Evolutionary conservation across 371 early-diverging fungal genomes (phyloP).

Genomic region (Apophysomyces ossiformis): DNA sequence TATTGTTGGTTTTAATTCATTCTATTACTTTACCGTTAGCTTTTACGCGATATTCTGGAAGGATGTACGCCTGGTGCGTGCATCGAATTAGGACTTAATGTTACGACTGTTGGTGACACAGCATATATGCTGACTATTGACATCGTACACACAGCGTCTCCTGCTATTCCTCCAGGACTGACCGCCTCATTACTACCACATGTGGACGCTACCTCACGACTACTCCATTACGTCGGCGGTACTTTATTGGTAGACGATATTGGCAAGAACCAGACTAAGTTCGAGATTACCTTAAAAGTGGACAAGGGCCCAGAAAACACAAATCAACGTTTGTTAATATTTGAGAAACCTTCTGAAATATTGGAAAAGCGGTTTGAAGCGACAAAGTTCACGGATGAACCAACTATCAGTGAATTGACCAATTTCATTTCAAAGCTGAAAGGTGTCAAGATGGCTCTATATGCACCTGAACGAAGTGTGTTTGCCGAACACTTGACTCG

Average conservation of each 20-base stretch:
- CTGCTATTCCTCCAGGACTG: conserved; percentile 12
- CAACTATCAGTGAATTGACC: conserved; percentile 51
- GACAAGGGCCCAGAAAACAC: conserved; percentile 10
- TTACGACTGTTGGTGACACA: conserved; percentile 9
- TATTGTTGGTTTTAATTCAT: not conserved
- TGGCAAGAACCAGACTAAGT: conserved; percentile 17
- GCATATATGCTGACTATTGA: not conserved
- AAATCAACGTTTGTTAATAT: conserved; percentile 18
- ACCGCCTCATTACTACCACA: conserved; percentile 22
- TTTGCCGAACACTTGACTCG: conserved; percentile 58
- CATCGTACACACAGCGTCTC: conserved; percentile 14
- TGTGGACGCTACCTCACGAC: conserved; percentile 39
- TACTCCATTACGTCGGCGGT: conserved; percentile 45
- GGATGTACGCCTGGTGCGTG: conserved; percentile 45
- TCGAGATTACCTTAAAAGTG: not conserved
- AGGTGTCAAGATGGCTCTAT: conserved; percentile 47
- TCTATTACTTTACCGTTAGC: conserved; percentile 22
- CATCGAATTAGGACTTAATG: conserved; percentile 49
- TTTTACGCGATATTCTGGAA: conserved; percentile 46
- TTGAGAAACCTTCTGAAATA: conserved; percentile 32
- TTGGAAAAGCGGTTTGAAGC: conserved; percentile 28
- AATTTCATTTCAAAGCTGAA: conserved; percentile 45
- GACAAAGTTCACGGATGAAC: conserved; percentile 52
- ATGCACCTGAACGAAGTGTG: conserved; percentile 52
- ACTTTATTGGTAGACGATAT: conserved; percentile 32